Percentiles rank a stretch among this genome's conserved stretches.
phyloP scores from a whole-genome alignment of 129 eudicot species.

The Lactuca saligna region DNA sequence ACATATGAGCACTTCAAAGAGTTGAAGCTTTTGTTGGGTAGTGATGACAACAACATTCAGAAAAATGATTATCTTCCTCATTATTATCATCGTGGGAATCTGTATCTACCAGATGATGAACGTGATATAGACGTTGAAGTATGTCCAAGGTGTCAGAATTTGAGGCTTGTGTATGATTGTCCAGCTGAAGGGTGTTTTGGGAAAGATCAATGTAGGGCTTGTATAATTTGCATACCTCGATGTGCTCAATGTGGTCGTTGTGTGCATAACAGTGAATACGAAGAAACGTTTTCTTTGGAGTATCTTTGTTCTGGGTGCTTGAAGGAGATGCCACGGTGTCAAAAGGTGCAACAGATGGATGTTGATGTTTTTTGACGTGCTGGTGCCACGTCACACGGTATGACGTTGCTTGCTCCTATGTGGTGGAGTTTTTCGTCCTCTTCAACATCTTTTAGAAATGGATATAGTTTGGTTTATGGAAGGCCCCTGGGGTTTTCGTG shows the following conservation, averaged over 20 bases:
- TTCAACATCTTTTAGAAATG: conserved; percentile 4
- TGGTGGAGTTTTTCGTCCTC: conserved; percentile 6
- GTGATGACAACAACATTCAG: conserved; percentile 8
- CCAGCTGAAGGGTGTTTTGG: conserved; percentile 59
- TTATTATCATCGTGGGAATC: conserved; percentile 52
- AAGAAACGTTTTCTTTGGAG: conserved; percentile 72
- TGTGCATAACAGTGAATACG: conserved; percentile 52
- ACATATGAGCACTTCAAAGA: conserved; percentile 57
- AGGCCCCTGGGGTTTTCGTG: background rate
- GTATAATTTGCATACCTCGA: conserved; percentile 69
- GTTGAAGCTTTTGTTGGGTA: conserved; percentile 45
- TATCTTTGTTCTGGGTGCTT: conserved; percentile 56
- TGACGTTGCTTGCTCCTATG: background rate
- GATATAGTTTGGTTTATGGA: background rate
- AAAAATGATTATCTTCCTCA: conserved; percentile 36
- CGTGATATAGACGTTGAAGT: conserved; percentile 75
- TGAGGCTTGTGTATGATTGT: conserved; percentile 83
- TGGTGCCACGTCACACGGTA: background rate
- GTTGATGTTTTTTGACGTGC: conserved; percentile 18
- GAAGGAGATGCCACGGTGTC: conserved; percentile 34
- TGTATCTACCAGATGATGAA: conserved; percentile 57
- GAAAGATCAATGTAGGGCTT: conserved; percentile 73
- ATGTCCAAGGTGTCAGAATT: conserved; percentile 73
- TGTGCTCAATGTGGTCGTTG: conserved; percentile 81
- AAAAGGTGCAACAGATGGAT: conserved; percentile 27